Conservation (phyloP, 75 land plant genomes). For the Larix kaempferi region DNA sequence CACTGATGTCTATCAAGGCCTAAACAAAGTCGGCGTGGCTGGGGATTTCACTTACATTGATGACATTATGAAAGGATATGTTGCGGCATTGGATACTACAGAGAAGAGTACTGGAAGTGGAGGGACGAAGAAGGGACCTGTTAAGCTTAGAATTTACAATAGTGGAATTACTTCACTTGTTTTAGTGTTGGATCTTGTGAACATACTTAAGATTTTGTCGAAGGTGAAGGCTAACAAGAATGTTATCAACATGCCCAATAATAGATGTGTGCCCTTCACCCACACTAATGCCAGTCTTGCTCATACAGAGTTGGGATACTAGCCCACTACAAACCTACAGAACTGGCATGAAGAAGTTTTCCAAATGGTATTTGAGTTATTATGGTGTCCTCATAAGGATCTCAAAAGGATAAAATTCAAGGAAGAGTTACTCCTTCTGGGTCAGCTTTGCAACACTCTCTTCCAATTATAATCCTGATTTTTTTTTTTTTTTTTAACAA, state of each 20-base stretch:
- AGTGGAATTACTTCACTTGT: conserved; percentile 46
- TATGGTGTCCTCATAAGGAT: conserved; percentile 11
- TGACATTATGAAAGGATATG: too few relatives aligned
- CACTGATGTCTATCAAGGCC: too few relatives aligned
- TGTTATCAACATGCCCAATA: conserved; percentile 31
- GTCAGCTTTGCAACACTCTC: too few relatives aligned
- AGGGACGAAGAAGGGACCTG: too few relatives aligned
- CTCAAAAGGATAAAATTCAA: too few relatives aligned
- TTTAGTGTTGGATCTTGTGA: conserved; percentile 49
- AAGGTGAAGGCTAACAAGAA: conserved; percentile 37
- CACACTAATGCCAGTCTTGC: conserved; percentile 29
- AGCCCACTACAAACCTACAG: conserved; percentile 20
- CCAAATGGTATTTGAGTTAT: conserved; percentile 30
- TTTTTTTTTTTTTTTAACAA: too few relatives aligned
- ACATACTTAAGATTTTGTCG: conserved; percentile 44
- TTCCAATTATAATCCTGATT: too few relatives aligned
- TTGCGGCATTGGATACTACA: too few relatives aligned
- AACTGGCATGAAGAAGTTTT: conserved; percentile 38
- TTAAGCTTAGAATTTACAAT: conserved; percentile 45
- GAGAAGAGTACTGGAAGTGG: too few relatives aligned
- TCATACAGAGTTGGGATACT: conserved; percentile 14
- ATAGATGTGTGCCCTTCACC: conserved; percentile 27
- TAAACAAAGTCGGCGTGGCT: too few relatives aligned
- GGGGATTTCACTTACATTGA: too few relatives aligned
- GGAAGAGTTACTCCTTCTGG: too few relatives aligned